phyloP scores from a whole-genome alignment of 2,329 filamentous ascomycete genomes.

The Biscogniauxia mediterranea region DNA sequence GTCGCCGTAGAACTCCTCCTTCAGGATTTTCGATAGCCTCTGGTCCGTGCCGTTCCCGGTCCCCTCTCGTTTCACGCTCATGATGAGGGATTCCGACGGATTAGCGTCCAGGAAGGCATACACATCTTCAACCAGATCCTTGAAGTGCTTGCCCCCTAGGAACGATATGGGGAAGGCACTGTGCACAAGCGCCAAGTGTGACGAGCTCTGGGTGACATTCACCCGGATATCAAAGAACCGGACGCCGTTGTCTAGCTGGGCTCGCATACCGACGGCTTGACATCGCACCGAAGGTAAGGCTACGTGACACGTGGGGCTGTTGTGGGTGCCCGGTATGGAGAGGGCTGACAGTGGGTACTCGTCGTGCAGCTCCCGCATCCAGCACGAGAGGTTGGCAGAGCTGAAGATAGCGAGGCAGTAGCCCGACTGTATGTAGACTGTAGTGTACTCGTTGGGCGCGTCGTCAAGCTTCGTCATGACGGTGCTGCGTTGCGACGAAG shows the following conservation, averaged over 20 bases:
- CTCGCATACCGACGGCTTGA: constrained; percentile 73
- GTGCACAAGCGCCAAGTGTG: constrained; percentile 80
- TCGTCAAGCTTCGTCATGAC: constrained; percentile 57
- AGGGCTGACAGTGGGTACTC: constrained; percentile 73
- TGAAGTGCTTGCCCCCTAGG: constrained; percentile 76
- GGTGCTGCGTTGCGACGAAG: constrained; percentile 56
- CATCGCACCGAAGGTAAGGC: constrained; percentile 92
- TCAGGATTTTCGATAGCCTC: constrained; percentile 72
- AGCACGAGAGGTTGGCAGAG: constrained; percentile 65
- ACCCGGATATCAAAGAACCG: constrained; percentile 94
- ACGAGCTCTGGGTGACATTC: constrained; percentile 49
- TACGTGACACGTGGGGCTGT: constrained; percentile 80
- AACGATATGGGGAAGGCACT: constrained; percentile 85
- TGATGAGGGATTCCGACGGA: constrained; percentile 77
- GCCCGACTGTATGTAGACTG: constrained; percentile 59
- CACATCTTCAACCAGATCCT: constrained; percentile 66
- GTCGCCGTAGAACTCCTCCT: constrained; percentile 66
- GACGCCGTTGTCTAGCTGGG: constrained; percentile 85
- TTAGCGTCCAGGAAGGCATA: constrained; percentile 75
- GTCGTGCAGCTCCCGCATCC: constrained; percentile 79
- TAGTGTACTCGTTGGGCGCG: constrained; percentile 56
- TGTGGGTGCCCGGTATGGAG: constrained; percentile 93
- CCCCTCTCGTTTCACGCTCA: constrained; percentile 90
- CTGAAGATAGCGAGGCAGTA: constrained; percentile 65
- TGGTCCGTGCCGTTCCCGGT: constrained; percentile 76